These are phyloP conservation scores for Coniochaeta ligniaria DNA, from an alignment of 2,329 filamentous ascomycete genomes.

Conservation along the genomic window DNA sequence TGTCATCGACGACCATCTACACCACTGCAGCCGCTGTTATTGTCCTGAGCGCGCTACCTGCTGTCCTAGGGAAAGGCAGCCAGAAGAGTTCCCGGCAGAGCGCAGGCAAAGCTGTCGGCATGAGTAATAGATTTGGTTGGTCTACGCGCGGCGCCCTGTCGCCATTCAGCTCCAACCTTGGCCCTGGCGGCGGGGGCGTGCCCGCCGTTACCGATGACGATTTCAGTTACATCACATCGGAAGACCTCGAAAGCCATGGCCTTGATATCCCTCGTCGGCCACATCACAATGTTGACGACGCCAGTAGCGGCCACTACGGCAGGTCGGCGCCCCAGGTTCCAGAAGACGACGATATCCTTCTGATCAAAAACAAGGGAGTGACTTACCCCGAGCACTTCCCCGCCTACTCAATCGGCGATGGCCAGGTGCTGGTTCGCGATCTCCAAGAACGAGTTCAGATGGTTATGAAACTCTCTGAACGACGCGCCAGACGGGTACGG, in stretches of 20 bases:
- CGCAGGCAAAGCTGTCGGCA: constrained; percentile 18
- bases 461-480: constrained; percentile 55
- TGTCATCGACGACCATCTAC: constrained; percentile 42
- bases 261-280: constrained; percentile 21
- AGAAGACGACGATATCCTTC: constrained; percentile 60
- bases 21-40: constrained; percentile 40
- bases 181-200: constrained; percentile 35
- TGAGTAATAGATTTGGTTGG: constrained; percentile 47
- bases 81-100: constrained; percentile 13
- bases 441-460: constrained; percentile 61
- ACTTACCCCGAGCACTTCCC: constrained; percentile 67
- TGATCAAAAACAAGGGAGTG: constrained; percentile 61
- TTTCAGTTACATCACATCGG: constrained; percentile 76
- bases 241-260: constrained; percentile 51
- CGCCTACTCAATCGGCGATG: constrained; percentile 67
- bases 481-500: constrained; percentile 47
- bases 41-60: constrained; percentile 39
- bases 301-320: constrained; percentile 6
- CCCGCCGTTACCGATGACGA: constrained; percentile 67
- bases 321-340: constrained; percentile 21
- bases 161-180: constrained; percentile 39
- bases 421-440: constrained; percentile 59
- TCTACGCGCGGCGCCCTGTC: constrained; percentile 35
- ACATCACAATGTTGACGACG: constrained; percentile 12
- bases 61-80: constrained; percentile 16